Conservation (phyloP, 2,329 filamentous ascomycete genomes). For the Magnaporthales sp. region DNA sequence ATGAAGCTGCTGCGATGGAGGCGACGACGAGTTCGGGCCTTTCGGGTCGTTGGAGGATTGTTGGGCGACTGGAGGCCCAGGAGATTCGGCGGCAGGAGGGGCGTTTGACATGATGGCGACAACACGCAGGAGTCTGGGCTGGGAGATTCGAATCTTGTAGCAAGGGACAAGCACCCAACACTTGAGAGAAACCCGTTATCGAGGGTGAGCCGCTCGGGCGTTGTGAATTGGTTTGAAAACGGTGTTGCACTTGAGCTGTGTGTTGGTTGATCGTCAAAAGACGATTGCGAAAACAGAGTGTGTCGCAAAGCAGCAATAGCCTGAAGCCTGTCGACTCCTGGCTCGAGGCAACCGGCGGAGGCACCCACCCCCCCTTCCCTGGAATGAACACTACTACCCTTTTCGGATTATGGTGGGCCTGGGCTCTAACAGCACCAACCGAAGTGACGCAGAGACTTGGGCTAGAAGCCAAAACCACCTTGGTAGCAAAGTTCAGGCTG, state of each 20-base stretch:
- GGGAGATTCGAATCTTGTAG: background rate
- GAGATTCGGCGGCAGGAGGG: slow-evolving; percentile 1
- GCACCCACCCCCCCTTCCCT: background rate
- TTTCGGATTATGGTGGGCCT: background rate
- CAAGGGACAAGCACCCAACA: background rate
- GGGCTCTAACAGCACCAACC: background rate
- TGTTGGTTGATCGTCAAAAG: background rate
- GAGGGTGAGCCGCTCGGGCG: background rate
- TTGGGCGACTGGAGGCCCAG: background rate
- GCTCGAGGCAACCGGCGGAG: background rate
- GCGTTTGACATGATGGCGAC: slow-evolving; percentile 6
- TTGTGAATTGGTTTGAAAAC: background rate
- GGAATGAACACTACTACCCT: background rate
- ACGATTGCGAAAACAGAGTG: background rate
- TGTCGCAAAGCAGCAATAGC: background rate
- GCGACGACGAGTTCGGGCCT: background rate
- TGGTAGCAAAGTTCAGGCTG: background rate
- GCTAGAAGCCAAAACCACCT: background rate
- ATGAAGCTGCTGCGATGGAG: slow-evolving; percentile 6
- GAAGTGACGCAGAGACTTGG: background rate
- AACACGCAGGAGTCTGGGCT: background rate
- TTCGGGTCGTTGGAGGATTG: background rate
- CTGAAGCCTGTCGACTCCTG: background rate
- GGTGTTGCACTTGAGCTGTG: background rate
- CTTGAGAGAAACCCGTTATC: background rate